These are phyloP conservation scores for Ceratocystis smalleyi DNA, from an alignment of 2,329 filamentous ascomycete species.

Conservation along the genomic window DNA sequence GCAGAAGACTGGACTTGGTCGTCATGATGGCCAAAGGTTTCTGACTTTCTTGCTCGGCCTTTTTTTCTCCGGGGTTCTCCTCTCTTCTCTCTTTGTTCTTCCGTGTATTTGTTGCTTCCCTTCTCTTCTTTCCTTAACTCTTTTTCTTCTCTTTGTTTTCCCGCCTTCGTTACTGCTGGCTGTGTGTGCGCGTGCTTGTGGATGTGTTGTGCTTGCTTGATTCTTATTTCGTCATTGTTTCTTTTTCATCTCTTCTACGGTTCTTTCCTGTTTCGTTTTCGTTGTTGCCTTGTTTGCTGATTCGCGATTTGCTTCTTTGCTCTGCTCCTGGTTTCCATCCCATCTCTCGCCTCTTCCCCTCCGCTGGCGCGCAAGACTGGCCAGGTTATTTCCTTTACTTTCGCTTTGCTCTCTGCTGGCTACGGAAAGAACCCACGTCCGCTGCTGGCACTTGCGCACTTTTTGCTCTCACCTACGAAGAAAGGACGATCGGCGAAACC, in stretches of 20 bases:
- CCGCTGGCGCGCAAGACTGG: background rate
- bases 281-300: background rate
- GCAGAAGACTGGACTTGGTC: background rate
- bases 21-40: background rate
- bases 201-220: background rate
- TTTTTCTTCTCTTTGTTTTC: background rate
- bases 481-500: no score
- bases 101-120: background rate
- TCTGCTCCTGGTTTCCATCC: background rate
- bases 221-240: background rate
- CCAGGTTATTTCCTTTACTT: background rate
- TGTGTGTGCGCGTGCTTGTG: background rate
- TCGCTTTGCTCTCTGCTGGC: background rate
- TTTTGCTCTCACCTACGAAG: no score
- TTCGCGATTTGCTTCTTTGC: background rate
- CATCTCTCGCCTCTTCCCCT: background rate
- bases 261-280: background rate
- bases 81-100: background rate
- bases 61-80: background rate
- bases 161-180: constrained; percentile 12
- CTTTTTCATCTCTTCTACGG: background rate
- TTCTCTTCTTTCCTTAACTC: constrained; percentile 1
- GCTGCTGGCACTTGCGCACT: no score
- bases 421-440: no score
- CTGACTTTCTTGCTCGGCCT: background rate